Conservation (phyloP, 805 yeast species). For the Metschnikowia cerradonensis region DNA sequence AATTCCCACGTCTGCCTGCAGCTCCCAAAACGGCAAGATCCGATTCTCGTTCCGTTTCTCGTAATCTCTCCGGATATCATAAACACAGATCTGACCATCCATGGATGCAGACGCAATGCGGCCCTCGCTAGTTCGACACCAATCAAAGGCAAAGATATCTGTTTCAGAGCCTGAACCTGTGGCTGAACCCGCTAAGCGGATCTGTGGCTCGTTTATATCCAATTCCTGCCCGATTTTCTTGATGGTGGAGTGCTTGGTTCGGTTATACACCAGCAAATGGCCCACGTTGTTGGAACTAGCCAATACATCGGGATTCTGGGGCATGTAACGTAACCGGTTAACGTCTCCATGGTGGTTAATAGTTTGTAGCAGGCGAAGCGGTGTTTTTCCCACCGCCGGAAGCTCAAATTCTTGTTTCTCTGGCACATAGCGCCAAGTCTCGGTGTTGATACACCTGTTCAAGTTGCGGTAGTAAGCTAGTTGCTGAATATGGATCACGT, state of each 20-base stretch:
- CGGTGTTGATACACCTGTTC: conserved; percentile 34
- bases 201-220: conserved; percentile 45
- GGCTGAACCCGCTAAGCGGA: conserved; percentile 29
- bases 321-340: conserved; percentile 68
- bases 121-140: conserved; percentile 69
- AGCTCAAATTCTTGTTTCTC: conserved; percentile 41
- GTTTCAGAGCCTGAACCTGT: conserved; percentile 7
- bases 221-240: conserved; percentile 24
- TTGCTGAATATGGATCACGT: conserved; percentile 27
- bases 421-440: conserved; percentile 32
- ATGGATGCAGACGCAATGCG: conserved; percentile 55
- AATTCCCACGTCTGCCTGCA: conserved; percentile 38
- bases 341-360: conserved; percentile 71
- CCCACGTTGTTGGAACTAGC: conserved; percentile 71
- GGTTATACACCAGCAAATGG: conserved; percentile 62
- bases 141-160: conserved; percentile 69
- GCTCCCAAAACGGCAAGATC: conserved; percentile 7
- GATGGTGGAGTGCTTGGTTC: conserved; percentile 66
- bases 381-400: conserved; percentile 24
- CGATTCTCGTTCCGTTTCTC: conserved; percentile 1
- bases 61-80: conserved; percentile 52
- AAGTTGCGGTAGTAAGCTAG: conserved; percentile 29
- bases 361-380: conserved; percentile 44
- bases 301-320: conserved; percentile 81
- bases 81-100: conserved; percentile 59